Evolutionary conservation across 306 rosid species (phyloP).

Genomic region (Boehmeria nivea): DNA sequence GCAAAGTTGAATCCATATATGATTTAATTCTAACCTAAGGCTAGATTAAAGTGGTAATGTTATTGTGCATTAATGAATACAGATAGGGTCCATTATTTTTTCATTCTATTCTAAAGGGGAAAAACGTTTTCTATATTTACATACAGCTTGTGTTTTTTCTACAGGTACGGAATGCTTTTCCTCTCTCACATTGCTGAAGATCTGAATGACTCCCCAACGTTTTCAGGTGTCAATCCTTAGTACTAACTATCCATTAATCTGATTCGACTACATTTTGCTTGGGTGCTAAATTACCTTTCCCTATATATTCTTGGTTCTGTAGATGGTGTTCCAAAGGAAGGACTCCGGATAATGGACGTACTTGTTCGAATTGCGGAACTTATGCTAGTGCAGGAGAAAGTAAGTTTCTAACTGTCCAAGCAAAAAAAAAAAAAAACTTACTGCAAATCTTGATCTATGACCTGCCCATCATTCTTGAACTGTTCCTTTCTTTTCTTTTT

Average conservation of each 20-base stretch:
- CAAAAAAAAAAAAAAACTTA: no score
- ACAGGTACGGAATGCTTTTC: slow-evolving; percentile 84
- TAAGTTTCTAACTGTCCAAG: slow-evolving; percentile 29
- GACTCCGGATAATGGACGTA: slow-evolving; percentile 84
- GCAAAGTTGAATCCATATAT: no score
- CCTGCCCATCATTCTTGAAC: no score
- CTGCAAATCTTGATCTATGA: neutral
- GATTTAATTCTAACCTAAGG: no score
- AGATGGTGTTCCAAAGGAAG: slow-evolving; percentile 99
- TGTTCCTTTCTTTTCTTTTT: neutral
- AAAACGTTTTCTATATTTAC: no score
- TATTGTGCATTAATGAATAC: no score
- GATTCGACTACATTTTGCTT: slow-evolving; percentile 7
- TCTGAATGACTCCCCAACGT: slow-evolving; percentile 63
- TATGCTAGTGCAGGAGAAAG: slow-evolving; percentile 70
- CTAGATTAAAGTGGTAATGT: no score
- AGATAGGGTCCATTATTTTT: no score
- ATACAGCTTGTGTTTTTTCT: slow-evolving; percentile 12
- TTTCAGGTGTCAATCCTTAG: slow-evolving; percentile 60
- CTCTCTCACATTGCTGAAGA: slow-evolving; percentile 83
- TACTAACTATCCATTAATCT: slow-evolving; percentile 3
- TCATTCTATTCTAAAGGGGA: no score
- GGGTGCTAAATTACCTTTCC: slow-evolving; percentile 9
- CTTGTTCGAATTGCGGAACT: slow-evolving; percentile 84
- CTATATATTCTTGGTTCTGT: slow-evolving; percentile 25